phyloP scores from a whole-genome alignment of 805 yeast species.

The Cyberlindnera samutprakarnensis region DNA sequence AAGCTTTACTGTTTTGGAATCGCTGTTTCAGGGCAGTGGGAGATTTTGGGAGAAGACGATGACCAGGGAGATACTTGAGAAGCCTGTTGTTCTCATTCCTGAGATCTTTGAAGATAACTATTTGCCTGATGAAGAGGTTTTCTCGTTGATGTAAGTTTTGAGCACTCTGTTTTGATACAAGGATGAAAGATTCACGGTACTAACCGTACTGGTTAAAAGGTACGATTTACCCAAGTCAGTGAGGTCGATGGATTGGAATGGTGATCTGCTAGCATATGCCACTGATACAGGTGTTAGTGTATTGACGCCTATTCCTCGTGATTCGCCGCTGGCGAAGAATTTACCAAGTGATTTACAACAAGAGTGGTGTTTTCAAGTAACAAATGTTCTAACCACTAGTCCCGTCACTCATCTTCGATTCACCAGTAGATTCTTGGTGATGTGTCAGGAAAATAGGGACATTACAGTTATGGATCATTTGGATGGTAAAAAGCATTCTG shows the following conservation, averaged over 20 bases:
- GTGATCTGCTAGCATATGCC: constrained; percentile 14
- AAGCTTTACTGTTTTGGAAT: no score
- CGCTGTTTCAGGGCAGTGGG: no score
- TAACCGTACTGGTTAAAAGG: constrained; percentile 5
- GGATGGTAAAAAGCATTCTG: constrained; percentile 8
- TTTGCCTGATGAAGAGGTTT: constrained; percentile 15
- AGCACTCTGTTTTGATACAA: no score
- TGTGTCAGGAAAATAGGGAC: constrained; percentile 15
- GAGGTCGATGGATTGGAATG: constrained; percentile 19
- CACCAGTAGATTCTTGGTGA: constrained; percentile 15
- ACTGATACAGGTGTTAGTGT: constrained; percentile 17
- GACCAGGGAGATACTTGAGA: constrained; percentile 16
- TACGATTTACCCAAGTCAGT: constrained; percentile 16
- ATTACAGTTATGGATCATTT: constrained; percentile 17
- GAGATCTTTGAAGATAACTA: constrained; percentile 15
- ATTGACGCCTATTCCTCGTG: constrained; percentile 18
- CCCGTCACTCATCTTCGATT: constrained; percentile 13
- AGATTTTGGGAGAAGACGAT: constrained; percentile 1
- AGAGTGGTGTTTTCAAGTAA: constrained; percentile 19
- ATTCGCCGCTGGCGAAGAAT: constrained; percentile 16
- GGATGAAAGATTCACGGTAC: no score
- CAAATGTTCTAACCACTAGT: constrained; percentile 6
- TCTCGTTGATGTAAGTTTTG: constrained; percentile 15
- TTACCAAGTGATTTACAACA: constrained; percentile 18
- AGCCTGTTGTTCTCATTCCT: constrained; percentile 17